Conservation (phyloP, 768 basidiomycete species). For the Russula olivacea region DNA sequence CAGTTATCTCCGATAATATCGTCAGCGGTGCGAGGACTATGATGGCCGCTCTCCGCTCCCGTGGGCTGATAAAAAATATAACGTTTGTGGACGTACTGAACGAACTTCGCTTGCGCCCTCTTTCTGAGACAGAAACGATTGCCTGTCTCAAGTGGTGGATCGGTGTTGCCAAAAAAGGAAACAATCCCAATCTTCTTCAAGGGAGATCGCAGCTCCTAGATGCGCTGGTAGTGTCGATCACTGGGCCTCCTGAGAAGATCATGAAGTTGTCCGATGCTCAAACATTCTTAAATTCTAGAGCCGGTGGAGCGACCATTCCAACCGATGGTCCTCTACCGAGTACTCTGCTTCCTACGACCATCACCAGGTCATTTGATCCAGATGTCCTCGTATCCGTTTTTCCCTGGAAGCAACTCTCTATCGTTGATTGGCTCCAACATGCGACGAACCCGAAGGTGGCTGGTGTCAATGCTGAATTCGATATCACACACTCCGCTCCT, state of each 20-base stretch:
- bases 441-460: slow-evolving; percentile 46
- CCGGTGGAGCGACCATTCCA: slow-evolving; percentile 53
- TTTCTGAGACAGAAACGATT: slow-evolving; percentile 67
- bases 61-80: slow-evolving; percentile 65
- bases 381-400: slow-evolving; percentile 50
- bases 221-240: slow-evolving; percentile 55
- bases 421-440: slow-evolving; percentile 71
- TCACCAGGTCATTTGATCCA: slow-evolving; percentile 55
- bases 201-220: slow-evolving; percentile 60
- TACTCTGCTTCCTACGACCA: slow-evolving; percentile 58
- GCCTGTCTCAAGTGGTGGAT: slow-evolving; percentile 88
- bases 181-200: slow-evolving; percentile 31
- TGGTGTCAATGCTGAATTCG: slow-evolving; percentile 43
- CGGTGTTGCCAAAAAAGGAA: slow-evolving; percentile 37
- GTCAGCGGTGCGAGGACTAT: slow-evolving; percentile 51
- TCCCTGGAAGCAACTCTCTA: slow-evolving; percentile 71
- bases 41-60: slow-evolving; percentile 52
- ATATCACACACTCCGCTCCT: slow-evolving; percentile 55
- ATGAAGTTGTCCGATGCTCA: slow-evolving; percentile 62
- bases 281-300: slow-evolving; percentile 63
- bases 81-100: slow-evolving; percentile 77
- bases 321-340: slow-evolving; percentile 69
- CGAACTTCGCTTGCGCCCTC: slow-evolving; percentile 65
- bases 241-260: slow-evolving; percentile 46
- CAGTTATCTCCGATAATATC: slow-evolving; percentile 62